Evolutionary conservation across 345 rosid species (phyloP), one percentile per base, ranked within the genome.

Genomic region (Tarenaya hassleriana): DNA sequence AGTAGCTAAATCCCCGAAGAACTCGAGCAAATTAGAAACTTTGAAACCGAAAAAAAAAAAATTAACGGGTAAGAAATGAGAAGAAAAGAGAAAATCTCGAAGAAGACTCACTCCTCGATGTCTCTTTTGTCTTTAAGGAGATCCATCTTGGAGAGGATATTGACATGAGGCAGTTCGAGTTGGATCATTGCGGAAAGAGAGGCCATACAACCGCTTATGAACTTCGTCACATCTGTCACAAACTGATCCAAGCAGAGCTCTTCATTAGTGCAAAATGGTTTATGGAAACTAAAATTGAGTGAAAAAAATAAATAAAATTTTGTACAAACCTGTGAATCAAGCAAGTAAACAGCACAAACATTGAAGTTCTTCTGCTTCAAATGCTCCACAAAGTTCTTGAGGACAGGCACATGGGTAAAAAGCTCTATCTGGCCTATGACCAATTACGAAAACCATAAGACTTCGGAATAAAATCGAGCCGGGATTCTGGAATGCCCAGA

Each of bases 111-210:
- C 98, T 84, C 68, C 46, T 81, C 82, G 10, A 84, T 58, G 60
- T 81, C 82, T 60, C 70, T 77, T 69, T 76, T 87, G 56, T 77
- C 81, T 40, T 71, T 77, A 61, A 91, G 80, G 16, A 82, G 95
- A 62, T 91, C 96, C 94, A 91, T 91, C 71, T 91, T 91, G n/a
- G 96, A 77, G 70, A 84, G 87, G 55, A 87, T 74, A 67, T 91
- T 91, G 55, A 91, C 71, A 65, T 82, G 96, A 4, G 96, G 98
- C 66, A 87, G 50, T 59, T 91, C 96, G 52, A 91, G 95, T 66
- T 91, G 92, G 58, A 91, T 47, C 95, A 91, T 91, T 42, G 96
- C 96, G 50, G 96, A 81, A 48, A 87, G 96, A 52, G 98, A 91
- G 27, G 90, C 86, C 96, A 84, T 82, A 65, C 98, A 91, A 37